These are phyloP conservation scores for Chrysophaeum taylorii DNA, from an alignment of 352 stramenopile species.

Conservation along the genomic window DNA sequence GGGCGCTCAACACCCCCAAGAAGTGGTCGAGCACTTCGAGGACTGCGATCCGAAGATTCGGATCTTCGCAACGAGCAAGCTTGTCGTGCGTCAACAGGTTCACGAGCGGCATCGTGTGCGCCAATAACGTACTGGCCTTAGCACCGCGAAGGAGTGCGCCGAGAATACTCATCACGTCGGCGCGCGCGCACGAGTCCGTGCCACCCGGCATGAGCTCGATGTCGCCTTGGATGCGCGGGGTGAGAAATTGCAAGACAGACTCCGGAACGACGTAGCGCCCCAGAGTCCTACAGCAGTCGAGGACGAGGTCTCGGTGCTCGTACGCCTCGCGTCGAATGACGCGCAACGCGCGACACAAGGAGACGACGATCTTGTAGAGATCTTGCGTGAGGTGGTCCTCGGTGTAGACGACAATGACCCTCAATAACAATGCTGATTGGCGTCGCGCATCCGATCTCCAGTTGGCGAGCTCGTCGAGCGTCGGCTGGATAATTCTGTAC, in stretches of 20 bases:
- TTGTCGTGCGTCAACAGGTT: neutral
- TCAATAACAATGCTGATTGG: conserved; percentile 69
- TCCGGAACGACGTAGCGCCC: conserved; percentile 35
- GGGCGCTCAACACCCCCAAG: neutral
- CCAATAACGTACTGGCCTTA: neutral
- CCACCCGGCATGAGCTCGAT: conserved; percentile 26
- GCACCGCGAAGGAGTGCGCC: neutral
- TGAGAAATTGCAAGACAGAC: conserved; percentile 33
- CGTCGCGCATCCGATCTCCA: conserved; percentile 69
- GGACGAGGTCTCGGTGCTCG: conserved; percentile 13
- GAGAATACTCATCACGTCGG: neutral
- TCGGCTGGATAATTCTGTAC: conserved; percentile 68
- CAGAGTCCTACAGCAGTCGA: conserved; percentile 28
- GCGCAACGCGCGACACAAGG: conserved; percentile 38
- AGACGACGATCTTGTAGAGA: conserved; percentile 56
- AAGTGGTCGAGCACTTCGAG: neutral
- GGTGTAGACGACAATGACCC: conserved; percentile 74
- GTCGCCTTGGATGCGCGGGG: conserved; percentile 34
- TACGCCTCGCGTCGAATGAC: conserved; percentile 30
- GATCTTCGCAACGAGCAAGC: neutral
- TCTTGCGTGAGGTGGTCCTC: conserved; percentile 85
- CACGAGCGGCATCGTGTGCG: neutral
- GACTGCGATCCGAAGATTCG: neutral
- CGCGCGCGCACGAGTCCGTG: conserved; percentile 11
- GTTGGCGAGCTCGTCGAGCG: conserved; percentile 76